These are phyloP conservation scores for Botrytis byssoidea DNA, from an alignment of 2,329 filamentous ascomycete species.

Conservation along the genomic window DNA sequence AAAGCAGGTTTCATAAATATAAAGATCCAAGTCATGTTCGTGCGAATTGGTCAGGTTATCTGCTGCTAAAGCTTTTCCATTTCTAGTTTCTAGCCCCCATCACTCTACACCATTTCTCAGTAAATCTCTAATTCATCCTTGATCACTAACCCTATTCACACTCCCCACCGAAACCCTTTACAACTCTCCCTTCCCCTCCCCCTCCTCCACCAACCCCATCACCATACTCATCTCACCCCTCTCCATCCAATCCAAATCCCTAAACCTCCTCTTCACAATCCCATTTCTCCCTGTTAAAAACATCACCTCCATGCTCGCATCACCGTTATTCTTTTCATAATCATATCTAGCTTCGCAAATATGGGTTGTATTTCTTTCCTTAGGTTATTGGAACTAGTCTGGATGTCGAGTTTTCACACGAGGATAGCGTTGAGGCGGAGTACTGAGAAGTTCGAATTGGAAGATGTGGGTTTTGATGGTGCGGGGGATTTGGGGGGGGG, in stretches of 20 bases:
- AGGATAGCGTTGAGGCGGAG: too few species aligned
- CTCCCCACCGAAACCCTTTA: fast-evolving
- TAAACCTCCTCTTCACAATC: background rate
- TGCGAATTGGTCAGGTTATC: background rate
- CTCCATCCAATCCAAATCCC: background rate
- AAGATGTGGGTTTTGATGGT: fast-evolving
- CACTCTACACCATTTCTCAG: background rate
- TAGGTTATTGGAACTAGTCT: background rate
- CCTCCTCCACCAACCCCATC: too few species aligned
- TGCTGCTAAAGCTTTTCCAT: background rate
- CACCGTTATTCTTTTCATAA: background rate
- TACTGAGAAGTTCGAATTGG: background rate
- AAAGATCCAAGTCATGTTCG: background rate
- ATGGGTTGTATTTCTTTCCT: background rate
- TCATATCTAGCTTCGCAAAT: background rate
- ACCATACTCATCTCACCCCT: background rate
- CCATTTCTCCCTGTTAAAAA: background rate
- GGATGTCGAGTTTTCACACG: background rate
- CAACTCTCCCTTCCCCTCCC: background rate
- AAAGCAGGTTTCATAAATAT: background rate
- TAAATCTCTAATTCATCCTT: background rate
- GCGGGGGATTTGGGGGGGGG: background rate
- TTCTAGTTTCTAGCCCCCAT: background rate
- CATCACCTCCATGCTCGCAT: background rate
- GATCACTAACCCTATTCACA: background rate